phyloP scores from a whole-genome alignment of 2,329 filamentous ascomycete genomes.

The Rasamsonia emersonii region DNA sequence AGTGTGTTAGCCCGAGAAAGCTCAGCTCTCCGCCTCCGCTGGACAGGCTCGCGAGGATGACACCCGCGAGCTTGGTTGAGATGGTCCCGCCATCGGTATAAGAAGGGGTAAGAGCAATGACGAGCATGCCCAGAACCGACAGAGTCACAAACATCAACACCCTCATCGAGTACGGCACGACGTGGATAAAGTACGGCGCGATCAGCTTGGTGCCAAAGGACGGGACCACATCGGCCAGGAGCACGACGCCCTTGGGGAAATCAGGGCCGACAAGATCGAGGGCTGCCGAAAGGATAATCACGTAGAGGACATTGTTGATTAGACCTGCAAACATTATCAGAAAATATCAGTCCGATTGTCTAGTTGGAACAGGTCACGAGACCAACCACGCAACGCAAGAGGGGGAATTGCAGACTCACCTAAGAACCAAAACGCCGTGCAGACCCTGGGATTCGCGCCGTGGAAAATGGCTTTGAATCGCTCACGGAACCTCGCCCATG shows the following conservation, averaged over 20 bases:
- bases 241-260: conserved; percentile 83
- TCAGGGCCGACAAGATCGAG: conserved; percentile 84
- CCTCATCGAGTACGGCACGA: conserved; percentile 68
- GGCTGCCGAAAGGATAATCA: conserved; percentile 89
- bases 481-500: conserved; percentile 65
- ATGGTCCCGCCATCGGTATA: conserved; percentile 51
- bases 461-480: conserved; percentile 56
- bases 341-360: conserved; percentile 3
- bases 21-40: conserved; percentile 83
- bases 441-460: conserved; percentile 61
- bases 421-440: conserved; percentile 86
- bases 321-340: conserved; percentile 48
- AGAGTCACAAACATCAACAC: conserved; percentile 65
- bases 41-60: conserved; percentile 75
- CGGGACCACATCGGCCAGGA: conserved; percentile 86
- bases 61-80: conserved; percentile 67
- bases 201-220: conserved; percentile 81
- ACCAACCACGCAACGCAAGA: background rate
- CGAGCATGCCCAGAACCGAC: conserved; percentile 78
- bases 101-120: conserved; percentile 71
- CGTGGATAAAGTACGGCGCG: conserved; percentile 89
- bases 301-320: conserved; percentile 97
- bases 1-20: conserved; percentile 86
- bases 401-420: conserved; percentile 56
- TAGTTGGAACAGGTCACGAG: conserved; percentile 1